Conservation (phyloP, 768 basidiomycete species). For the Kwoniella dejecticola region DNA sequence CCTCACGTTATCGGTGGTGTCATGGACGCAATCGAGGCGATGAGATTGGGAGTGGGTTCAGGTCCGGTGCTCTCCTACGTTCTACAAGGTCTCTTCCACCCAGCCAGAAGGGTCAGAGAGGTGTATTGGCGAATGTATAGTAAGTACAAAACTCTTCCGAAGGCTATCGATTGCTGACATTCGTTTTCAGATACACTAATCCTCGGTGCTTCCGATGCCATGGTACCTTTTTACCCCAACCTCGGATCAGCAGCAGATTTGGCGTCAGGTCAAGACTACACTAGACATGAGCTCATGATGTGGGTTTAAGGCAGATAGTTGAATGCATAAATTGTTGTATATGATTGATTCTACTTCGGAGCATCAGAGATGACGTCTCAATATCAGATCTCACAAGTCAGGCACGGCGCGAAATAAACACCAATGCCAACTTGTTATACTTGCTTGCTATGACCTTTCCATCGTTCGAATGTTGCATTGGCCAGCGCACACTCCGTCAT, state of each 20-base stretch:
- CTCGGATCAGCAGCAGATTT: conserved; percentile 80
- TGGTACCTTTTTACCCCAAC: conserved; percentile 95
- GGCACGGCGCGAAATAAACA: too few species aligned
- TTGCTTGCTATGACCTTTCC: too few species aligned
- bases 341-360: too few species aligned
- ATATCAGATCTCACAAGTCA: too few species aligned
- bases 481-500: too few species aligned
- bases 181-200: conserved; percentile 62
- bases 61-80: conserved; percentile 90
- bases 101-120: conserved; percentile 93
- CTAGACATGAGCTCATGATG: conserved; percentile 49
- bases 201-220: conserved; percentile 82
- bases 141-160: conserved; percentile 55
- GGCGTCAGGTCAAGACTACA: conserved; percentile 50
- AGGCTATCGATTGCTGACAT: conserved; percentile 19
- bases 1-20: conserved; percentile 98
- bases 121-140: conserved; percentile 98
- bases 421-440: too few species aligned
- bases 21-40: conserved; percentile 97
- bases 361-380: too few species aligned
- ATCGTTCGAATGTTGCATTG: too few species aligned
- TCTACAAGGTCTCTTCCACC: conserved; percentile 94
- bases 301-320: conserved; percentile 29
- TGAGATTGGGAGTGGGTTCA: conserved; percentile 93
- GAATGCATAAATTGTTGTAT: conserved; percentile 14